Conservation (phyloP, 352 stramenopile species). For the Peronospora tabacina region DNA sequence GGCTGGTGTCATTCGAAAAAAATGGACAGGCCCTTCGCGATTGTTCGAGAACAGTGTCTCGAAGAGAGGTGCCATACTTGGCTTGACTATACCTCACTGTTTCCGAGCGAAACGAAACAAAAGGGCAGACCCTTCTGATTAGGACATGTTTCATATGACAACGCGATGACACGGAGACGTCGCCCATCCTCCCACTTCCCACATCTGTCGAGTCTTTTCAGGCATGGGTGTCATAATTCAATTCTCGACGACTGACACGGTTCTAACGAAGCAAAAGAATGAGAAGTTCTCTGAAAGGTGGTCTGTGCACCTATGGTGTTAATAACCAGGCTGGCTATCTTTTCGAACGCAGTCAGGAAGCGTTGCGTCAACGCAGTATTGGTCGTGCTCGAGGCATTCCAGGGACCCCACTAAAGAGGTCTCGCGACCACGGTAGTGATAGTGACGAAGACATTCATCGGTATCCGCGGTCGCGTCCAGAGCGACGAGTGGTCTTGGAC, state of each 20-base stretch:
- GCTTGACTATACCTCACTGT: constrained; percentile 1
- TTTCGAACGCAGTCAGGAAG: constrained; percentile 36
- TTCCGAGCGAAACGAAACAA: constrained; percentile 14
- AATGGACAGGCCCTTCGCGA: constrained; percentile 7
- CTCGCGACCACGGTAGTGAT: constrained; percentile 22
- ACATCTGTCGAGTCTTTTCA: background rate
- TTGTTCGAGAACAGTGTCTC: constrained; percentile 24
- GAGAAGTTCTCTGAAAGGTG: constrained; percentile 23
- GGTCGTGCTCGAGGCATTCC: constrained; percentile 29
- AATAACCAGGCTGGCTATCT: constrained; percentile 32
- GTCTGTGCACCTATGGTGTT: constrained; percentile 35
- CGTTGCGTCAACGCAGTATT: constrained; percentile 45
- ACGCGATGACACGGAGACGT: background rate
- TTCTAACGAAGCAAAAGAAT: constrained; percentile 1
- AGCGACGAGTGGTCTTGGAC: constrained; percentile 33
- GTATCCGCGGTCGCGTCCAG: constrained; percentile 1
- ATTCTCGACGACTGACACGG: constrained; percentile 12
- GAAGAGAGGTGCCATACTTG: constrained; percentile 4
- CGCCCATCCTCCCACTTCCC: constrained; percentile 5
- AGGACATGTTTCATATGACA: background rate
- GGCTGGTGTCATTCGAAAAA: background rate
- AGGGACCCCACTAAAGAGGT: constrained; percentile 32
- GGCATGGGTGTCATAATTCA: constrained; percentile 13
- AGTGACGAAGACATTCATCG: constrained; percentile 10
- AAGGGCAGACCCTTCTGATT: constrained; percentile 23